Base-by-base conservation (phyloP, 306 rosid genomes). In the Hippophae tibetana region DNA sequence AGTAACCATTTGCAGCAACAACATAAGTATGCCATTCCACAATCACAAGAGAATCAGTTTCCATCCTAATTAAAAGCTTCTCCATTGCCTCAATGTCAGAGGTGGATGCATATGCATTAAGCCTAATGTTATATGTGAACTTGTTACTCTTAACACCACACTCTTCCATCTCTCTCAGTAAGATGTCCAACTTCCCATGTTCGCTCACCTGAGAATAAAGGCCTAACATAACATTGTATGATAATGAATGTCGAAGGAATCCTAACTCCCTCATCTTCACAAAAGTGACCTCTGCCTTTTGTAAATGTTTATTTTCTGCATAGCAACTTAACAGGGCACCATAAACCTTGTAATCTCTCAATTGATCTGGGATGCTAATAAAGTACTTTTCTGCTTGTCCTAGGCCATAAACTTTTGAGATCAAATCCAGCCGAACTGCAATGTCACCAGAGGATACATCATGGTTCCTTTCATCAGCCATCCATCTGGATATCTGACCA, bases 281-380 rank as follows among this genome's bases (percentile, higher is more conserved):
- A 69, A 85, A 76, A 78, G 63, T 42, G 25, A 43, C 67, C 71
- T 88, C 90, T 0, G 88, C 90, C 72, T 81, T 67, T 23, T 82
- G 77, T 64, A 73, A 59, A 52, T 72, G 75, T 49, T 74, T 73
- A 66, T 82, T 71, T 38, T 70, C 77, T 14, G 67, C 83, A 44
- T 70, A 88, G 78, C 94, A 74, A 57, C 64, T 67, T 61, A 81
- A 69, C 71, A 88, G 74, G 60, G 94, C 81, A 47, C 81, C 79
- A 70, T 85, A 68, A 50, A 79, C 50, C 57, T 69, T 70, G 42
- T 66, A 66, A 46, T 41, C 79, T 69, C 74, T 64, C 61, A 65
- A 67, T 50, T 74, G 58, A 45, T 66, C 72, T 3, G 68, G 74
- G 26, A 85, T 54, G 66, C 70, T 65, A 56, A 57, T 50, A 42